Percentiles rank a stretch among this genome's conserved stretches.
These are phyloP conservation scores for Umbelopsis vinacea DNA, from an alignment of 192 early-diverging fungal genomes.

Conservation along the genomic window DNA sequence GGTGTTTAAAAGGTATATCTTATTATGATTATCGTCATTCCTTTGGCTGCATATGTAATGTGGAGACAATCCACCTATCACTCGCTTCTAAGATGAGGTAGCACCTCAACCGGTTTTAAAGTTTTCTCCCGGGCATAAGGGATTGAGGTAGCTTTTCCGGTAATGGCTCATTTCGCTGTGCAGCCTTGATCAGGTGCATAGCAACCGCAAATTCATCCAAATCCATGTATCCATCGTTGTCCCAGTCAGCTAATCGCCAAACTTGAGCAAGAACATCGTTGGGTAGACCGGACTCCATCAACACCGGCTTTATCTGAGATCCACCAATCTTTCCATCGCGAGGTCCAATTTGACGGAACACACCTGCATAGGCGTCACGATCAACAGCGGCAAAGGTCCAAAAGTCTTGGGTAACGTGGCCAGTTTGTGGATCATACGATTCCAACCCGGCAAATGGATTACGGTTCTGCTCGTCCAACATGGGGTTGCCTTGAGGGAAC, in stretches of 20 bases:
- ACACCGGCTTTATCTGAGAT: constrained; percentile 53
- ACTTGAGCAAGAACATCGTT: constrained; percentile 69
- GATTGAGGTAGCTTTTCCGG: constrained; percentile 51
- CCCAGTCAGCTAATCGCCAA: constrained; percentile 81
- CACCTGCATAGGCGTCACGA: constrained; percentile 47
- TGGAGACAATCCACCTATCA: too few species aligned
- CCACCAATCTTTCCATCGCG: constrained; percentile 63
- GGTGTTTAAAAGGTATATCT: too few species aligned
- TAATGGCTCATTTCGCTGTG: constrained; percentile 48
- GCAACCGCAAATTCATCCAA: constrained; percentile 84
- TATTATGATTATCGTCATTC: too few species aligned
- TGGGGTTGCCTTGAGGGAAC: constrained; percentile 79
- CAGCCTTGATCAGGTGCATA: constrained; percentile 68
- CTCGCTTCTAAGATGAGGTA: background rate
- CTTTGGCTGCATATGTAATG: too few species aligned
- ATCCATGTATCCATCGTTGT: constrained; percentile 80
- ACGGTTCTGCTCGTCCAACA: constrained; percentile 59
- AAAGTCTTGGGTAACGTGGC: constrained; percentile 32
- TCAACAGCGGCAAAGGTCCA: constrained; percentile 61
- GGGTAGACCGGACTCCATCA: constrained; percentile 70
- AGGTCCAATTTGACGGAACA: constrained; percentile 55
- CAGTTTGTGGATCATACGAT: background rate
- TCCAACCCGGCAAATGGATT: constrained; percentile 56
- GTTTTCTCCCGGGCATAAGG: constrained; percentile 46
- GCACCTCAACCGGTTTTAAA: constrained; percentile 14